Percentiles rank a stretch among this genome's conserved stretches.
Evolutionary conservation across 148 eudicot species (phyloP).

Genomic region (Camellia lanceoleosa): DNA sequence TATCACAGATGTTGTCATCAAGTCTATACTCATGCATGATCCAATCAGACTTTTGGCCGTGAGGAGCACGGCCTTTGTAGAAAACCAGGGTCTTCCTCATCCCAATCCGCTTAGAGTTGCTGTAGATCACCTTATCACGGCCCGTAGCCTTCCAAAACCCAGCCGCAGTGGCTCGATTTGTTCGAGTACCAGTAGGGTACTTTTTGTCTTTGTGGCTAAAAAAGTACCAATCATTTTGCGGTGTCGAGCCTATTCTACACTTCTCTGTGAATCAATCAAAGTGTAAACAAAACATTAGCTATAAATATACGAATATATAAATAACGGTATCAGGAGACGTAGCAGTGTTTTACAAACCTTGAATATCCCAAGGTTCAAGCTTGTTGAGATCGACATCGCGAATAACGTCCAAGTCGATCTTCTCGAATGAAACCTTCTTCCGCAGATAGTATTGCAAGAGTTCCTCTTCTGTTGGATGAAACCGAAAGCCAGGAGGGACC

Average conservation of each 20-base stretch:
- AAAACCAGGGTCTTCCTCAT: constrained; percentile 30
- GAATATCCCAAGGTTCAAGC: constrained; percentile 98
- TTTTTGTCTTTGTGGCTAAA: constrained; percentile 37
- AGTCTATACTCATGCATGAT: constrained; percentile 30
- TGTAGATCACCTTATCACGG: constrained; percentile 20
- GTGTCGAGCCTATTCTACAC: constrained; percentile 25
- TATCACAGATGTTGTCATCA: background rate
- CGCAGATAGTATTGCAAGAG: constrained; percentile 76
- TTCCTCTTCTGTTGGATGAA: constrained; percentile 96
- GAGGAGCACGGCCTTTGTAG: constrained; percentile 27
- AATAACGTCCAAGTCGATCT: constrained; percentile 89
- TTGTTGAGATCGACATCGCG: constrained; percentile 93
- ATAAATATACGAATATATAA: too few species aligned
- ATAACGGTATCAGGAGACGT: background rate
- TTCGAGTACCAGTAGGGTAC: constrained; percentile 27
- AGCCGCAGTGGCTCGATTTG: constrained; percentile 23
- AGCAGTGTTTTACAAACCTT: constrained; percentile 40
- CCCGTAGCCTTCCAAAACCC: constrained; percentile 30
- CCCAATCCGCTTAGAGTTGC: constrained; percentile 13
- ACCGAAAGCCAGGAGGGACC: constrained; percentile 94
- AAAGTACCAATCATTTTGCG: constrained; percentile 35
- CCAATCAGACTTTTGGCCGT: constrained; percentile 24
- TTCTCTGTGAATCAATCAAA: constrained; percentile 9
- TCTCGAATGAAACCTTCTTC: constrained; percentile 85
- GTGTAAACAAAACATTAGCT: background rate